Conservation (phyloP, 345 rosid genomes). For the Eucalyptus coolabah region DNA sequence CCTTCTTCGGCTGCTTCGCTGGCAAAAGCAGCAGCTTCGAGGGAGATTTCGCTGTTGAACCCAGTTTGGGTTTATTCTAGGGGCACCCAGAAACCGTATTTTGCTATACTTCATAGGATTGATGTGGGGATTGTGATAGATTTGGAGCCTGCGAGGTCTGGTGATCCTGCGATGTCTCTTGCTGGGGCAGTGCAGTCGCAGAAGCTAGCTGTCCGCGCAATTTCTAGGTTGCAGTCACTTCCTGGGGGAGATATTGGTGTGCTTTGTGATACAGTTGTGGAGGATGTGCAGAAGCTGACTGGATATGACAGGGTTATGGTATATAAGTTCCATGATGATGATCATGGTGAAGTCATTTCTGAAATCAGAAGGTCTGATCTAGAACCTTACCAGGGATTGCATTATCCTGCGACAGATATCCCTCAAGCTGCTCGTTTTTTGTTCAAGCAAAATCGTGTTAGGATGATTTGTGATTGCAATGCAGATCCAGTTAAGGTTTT, state of each 20-base stretch:
- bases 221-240: conserved; percentile 78
- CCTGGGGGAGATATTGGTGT: conserved; percentile 79
- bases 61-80: conserved; percentile 64
- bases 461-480: conserved; percentile 74
- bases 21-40: conserved; percentile 49
- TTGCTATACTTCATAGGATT: conserved; percentile 69
- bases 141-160: conserved; percentile 65
- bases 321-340: conserved; percentile 80
- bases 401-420: conserved; percentile 83
- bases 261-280: conserved; percentile 74
- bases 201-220: conserved; percentile 71
- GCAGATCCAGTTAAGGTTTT: conserved; percentile 45
- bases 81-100: conserved; percentile 45
- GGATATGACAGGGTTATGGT: conserved; percentile 91
- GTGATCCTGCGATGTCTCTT: conserved; percentile 50
- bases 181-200: conserved; percentile 85
- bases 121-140: conserved; percentile 78
- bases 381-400: conserved; percentile 81
- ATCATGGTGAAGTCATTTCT: conserved; percentile 79
- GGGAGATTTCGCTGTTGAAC: conserved; percentile 58
- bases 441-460: conserved; percentile 71
- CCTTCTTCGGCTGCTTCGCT: conserved; percentile 46
- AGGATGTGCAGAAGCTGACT: conserved; percentile 75
- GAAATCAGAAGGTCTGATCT: conserved; percentile 79
- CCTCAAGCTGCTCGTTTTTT: conserved; percentile 81